Percentiles rank a stretch among this genome's conserved stretches.
phyloP scores from a whole-genome alignment of 345 rosid species.

The Lepidium sativum region DNA sequence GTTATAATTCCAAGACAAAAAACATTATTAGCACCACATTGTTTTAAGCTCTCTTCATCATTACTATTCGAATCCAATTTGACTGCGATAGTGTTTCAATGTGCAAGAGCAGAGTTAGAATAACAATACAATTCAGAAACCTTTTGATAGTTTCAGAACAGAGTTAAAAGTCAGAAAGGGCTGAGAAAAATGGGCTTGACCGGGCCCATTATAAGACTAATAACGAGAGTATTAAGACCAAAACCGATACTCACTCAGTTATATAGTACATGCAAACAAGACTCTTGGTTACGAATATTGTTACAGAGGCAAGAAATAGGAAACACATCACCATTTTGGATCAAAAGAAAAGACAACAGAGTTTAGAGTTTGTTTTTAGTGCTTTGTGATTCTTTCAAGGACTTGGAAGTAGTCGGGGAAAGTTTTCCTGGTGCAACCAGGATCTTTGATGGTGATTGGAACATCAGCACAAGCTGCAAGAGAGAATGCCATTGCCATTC shows the following conservation, averaged over 20 bases:
- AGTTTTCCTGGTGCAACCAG: slow-evolving; percentile 85
- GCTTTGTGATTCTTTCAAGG: slow-evolving; percentile 65
- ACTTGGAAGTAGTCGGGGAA: slow-evolving; percentile 95
- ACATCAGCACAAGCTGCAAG: slow-evolving; percentile 96
- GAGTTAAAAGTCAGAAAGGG: neutral
- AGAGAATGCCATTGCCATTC: slow-evolving; percentile 99
- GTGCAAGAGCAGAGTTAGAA: neutral
- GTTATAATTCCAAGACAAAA: neutral
- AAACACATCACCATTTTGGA: slow-evolving; percentile 1
- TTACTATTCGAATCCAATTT: neutral
- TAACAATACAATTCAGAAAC: no score
- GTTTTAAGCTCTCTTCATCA: neutral
- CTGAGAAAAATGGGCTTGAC: neutral
- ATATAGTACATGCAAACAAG: neutral
- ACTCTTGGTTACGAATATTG: neutral
- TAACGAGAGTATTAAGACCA: neutral
- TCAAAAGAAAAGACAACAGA: neutral
- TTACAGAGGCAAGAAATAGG: slow-evolving; percentile 2
- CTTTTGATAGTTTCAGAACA: neutral
- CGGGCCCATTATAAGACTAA: neutral
- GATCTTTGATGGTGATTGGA: slow-evolving; percentile 88
- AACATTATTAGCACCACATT: neutral
- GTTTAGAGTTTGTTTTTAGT: neutral
- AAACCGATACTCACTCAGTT: slow-evolving; percentile 1
- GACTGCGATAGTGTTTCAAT: neutral